Evolutionary conservation across 139 green algal species (phyloP), one percentile per base, ranked within the genome.

Genomic region (Closterium sp.): DNA sequence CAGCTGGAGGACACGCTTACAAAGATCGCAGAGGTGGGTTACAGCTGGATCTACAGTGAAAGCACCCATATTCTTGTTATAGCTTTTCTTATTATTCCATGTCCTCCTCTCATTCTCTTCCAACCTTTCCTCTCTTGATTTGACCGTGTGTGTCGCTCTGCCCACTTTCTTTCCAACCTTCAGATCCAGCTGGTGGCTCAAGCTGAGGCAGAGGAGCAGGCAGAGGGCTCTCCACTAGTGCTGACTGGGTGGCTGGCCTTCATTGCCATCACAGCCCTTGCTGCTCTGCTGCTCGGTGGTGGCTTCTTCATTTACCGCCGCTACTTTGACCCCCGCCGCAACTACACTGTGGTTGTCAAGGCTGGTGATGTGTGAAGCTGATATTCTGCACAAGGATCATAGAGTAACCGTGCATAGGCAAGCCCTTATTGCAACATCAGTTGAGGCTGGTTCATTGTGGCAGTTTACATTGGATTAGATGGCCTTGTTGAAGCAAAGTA

Each of bases 1-100:
- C 79, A 92, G 89, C 89, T 92, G 42, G 32, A 92, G 9, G 89
- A 92, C 31, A 92, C 89, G 28, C 89, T 92, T 87, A 29, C 24
- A 5, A 92, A 92, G 62, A 90, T 90, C 29, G 88, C 88, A 50
- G 88, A 50, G 28, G 88, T 90, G 30, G 70, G 88, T 90, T 50
- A 9, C 28, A 9, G 13, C 0, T 31, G 62, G 62, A 79, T 27
- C 62, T 79, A 13, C 19, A 50, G 17, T 79, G 1, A 79, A 79
- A 5, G 62, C 27, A 13, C 62, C 27, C 62, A 27, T 79, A 9
- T 79, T 79, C 17, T 79, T 13, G 9, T 50, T 42, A 70, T 21
- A 21, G 17, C 62, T 79, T 79, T 79, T 24, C 50, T 70, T 21
- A 17, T 70, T 27, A 79, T 27, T 27, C 62, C 62, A 22, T 5